Percentiles rank a stretch among this genome's conserved stretches.
phyloP scores from a whole-genome alignment of 2,329 filamentous ascomycete species.

The Lachnellula hyalina region DNA sequence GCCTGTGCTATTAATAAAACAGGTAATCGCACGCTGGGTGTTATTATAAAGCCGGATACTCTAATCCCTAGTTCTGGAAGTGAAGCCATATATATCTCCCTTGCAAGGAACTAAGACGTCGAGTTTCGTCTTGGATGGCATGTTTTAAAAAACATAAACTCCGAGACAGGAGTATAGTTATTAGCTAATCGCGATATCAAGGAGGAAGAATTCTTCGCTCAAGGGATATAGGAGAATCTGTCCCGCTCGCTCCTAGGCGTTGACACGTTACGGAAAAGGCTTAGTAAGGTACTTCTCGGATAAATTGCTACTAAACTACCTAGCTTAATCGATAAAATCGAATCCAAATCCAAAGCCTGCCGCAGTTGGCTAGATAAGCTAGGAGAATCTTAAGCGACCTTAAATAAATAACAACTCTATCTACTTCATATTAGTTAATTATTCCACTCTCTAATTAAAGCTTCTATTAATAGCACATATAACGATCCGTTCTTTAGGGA shows the following conservation, averaged over 20 bases:
- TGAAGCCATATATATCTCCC: slow-evolving; percentile 35
- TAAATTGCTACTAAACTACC: slow-evolving; percentile 46
- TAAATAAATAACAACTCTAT: slow-evolving; percentile 43
- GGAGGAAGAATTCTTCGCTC: slow-evolving; percentile 41
- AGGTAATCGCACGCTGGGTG: slow-evolving; percentile 11
- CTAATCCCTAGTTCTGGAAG: slow-evolving; percentile 32
- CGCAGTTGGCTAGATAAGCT: slow-evolving; percentile 38
- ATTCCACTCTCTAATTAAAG: slow-evolving; percentile 41
- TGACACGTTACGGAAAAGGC: slow-evolving; percentile 38
- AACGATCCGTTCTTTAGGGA: slow-evolving; percentile 45
- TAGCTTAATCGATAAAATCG: slow-evolving; percentile 39
- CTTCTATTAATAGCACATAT: slow-evolving; percentile 48
- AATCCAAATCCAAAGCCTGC: slow-evolving; percentile 34
- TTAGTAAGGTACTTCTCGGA: slow-evolving; percentile 46
- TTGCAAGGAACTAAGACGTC: slow-evolving; percentile 42
- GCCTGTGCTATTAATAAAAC: slow-evolving; percentile 9
- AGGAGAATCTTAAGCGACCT: slow-evolving; percentile 42
- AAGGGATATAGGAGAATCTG: slow-evolving; percentile 36
- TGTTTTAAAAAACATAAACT: slow-evolving; percentile 43
- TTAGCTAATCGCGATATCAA: slow-evolving; percentile 34
- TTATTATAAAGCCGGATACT: slow-evolving; percentile 56
- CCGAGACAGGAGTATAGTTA: slow-evolving; percentile 4
- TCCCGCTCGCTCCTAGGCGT: slow-evolving; percentile 41
- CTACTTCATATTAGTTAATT: slow-evolving; percentile 41
- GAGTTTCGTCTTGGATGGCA: slow-evolving; percentile 49